Percentiles rank a stretch among this genome's conserved stretches.
Conservation (phyloP, 2,329 filamentous ascomycete species). For the Ophiocordyceps unilateralis region DNA sequence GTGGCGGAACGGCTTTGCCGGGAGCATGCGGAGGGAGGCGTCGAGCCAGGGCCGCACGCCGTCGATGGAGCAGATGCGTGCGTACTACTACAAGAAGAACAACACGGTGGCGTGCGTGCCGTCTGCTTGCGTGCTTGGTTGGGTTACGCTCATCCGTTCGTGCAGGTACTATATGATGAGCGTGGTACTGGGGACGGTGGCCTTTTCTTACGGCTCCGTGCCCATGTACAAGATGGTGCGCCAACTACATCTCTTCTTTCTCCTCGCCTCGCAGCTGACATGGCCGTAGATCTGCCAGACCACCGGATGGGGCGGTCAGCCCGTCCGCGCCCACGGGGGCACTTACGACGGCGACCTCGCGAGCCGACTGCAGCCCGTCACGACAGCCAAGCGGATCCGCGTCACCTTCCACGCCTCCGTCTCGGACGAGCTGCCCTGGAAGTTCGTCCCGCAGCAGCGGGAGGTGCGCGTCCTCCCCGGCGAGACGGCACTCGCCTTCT, state of each 20-base stretch:
- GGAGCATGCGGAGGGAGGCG: conserved; percentile 14
- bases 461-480: conserved; percentile 91
- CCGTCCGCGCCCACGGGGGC: conserved; percentile 57
- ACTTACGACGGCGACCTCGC: conserved; percentile 46
- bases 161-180: conserved; percentile 57
- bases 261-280: background rate
- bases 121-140: conserved; percentile 1
- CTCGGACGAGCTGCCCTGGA: conserved; percentile 91
- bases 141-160: conserved; percentile 6
- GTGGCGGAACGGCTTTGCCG: conserved; percentile 7
- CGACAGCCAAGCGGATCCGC: conserved; percentile 64
- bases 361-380: conserved; percentile 63
- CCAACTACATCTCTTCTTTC: background rate
- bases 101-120: conserved; percentile 31
- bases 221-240: conserved; percentile 74
- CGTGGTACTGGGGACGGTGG: conserved; percentile 62
- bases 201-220: conserved; percentile 67
- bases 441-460: conserved; percentile 89
- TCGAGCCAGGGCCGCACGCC: conserved; percentile 12
- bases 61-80: conserved; percentile 45
- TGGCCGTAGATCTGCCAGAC: conserved; percentile 53
- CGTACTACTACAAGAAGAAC: conserved; percentile 50
- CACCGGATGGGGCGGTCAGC: conserved; percentile 84
- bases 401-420: conserved; percentile 95
- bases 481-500: conserved; percentile 93